phyloP scores from a whole-genome alignment of 2,329 filamentous ascomycete species.

The Colletotrichum simmondsii region DNA sequence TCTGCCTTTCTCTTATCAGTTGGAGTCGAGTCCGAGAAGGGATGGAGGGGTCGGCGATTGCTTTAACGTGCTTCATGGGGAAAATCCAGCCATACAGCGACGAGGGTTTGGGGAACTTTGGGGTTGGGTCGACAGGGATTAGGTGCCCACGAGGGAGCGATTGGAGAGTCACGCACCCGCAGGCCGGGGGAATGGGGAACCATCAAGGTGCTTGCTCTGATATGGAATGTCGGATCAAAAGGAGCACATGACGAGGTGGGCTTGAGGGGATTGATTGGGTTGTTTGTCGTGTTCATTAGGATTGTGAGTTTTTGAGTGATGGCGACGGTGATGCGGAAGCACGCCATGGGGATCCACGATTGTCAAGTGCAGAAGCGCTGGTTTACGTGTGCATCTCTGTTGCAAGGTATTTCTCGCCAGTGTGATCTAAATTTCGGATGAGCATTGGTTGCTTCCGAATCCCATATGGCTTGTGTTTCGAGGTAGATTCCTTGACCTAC shows the following conservation, averaged over 20 bases:
- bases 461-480: no score
- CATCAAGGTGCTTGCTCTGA: conserved; percentile 22
- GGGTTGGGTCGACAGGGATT: conserved; percentile 17
- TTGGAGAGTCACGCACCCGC: conserved; percentile 15
- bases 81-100: conserved; percentile 25
- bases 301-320: background rate
- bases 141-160: conserved; percentile 4
- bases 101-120: background rate
- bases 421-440: no score
- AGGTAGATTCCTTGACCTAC: no score
- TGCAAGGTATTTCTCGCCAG: fast-evolving
- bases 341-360: background rate
- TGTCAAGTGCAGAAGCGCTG: background rate
- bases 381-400: background rate
- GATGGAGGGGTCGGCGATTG: background rate
- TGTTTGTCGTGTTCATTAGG: no score
- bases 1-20: conserved; percentile 21
- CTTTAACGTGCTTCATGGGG: background rate
- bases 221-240: background rate
- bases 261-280: background rate
- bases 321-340: background rate
- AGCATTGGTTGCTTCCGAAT: no score
- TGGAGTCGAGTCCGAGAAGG: conserved; percentile 8
- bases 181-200: background rate
- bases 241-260: conserved; percentile 9